Evolutionary conservation across 495 filamentous ascomycete species (phyloP).

Genomic region (Hyphodiscus hymeniophilus): DNA sequence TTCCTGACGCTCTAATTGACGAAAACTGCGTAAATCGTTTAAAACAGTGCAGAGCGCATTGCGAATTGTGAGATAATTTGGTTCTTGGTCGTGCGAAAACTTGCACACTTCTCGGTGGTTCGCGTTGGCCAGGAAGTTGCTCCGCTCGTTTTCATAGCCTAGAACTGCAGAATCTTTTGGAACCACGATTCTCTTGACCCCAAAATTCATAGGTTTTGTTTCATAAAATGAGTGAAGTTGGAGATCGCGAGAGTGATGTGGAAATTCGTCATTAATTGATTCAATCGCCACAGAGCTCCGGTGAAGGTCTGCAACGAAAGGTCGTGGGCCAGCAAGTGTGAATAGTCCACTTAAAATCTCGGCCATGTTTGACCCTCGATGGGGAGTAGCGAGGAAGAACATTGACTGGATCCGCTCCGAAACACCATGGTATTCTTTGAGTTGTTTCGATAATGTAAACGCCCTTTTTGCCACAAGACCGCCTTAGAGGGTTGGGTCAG

Average conservation of each 20-base stretch:
- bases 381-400: slow-evolving; percentile 45
- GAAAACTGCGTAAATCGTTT: too few relatives aligned
- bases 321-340: slow-evolving; percentile 14
- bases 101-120: slow-evolving; percentile 44
- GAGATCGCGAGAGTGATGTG: slow-evolving; percentile 28
- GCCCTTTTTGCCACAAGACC: too few relatives aligned
- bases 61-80: slow-evolving; percentile 32
- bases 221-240: slow-evolving; percentile 43
- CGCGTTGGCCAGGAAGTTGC: slow-evolving; percentile 31
- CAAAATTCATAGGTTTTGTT: slow-evolving; percentile 11
- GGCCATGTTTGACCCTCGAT: slow-evolving; percentile 40
- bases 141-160: slow-evolving; percentile 35
- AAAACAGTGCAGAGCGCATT: too few relatives aligned
- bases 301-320: slow-evolving; percentile 35
- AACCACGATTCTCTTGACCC: not conserved
- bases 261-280: slow-evolving; percentile 42
- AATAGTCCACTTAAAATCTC: slow-evolving; percentile 32
- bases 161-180: slow-evolving; percentile 36
- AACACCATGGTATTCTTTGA: slow-evolving; percentile 22
- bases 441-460: slow-evolving; percentile 20
- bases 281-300: slow-evolving; percentile 28
- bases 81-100: slow-evolving; percentile 29
- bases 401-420: slow-evolving; percentile 29
- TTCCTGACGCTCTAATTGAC: too few relatives aligned
- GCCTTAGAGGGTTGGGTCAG: too few relatives aligned